Base-by-base conservation (phyloP, 228 moss, liverwort and hornwort genomes). In the Sphagnum magellanicum region DNA sequence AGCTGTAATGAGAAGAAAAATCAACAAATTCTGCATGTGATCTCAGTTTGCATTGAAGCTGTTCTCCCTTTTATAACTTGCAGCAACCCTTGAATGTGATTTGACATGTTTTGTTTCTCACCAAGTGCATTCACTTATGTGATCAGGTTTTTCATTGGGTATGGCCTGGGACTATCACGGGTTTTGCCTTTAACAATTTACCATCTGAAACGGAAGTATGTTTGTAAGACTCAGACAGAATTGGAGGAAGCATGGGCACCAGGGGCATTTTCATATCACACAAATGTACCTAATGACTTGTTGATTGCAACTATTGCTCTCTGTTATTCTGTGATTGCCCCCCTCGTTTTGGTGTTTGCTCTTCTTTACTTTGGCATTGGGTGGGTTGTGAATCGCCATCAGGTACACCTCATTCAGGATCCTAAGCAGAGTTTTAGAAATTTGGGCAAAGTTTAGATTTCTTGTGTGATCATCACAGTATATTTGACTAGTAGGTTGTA, bases 301-400 rank as follows among this genome's bases (percentile, higher is more conserved):
- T 79, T 96, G 14, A 89, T 96, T 46, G 49, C 93, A 51, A 91
- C 89, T 76, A 88, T 96, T 50, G 84, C 93, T 48, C 65, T 87
- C 78, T 74, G 81, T 13, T 96, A 93, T 4, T 53, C 85, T 0
- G 84, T 93, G 68, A 87, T 96, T 49, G 83, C 96, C n/a, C 96
- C 96, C 0, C 51, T 87, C 47, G 83, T 87, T 11, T 76, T 87
- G 14, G 67, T 79, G 0, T 96, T 96, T 55, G 86, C 86, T 4
- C 51, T 93, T 12, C 74, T 86, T 15, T 96, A 96, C 75, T 96
- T 79, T n/a, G 84, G 68, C 66, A 79, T 96, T 4, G 96, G 96
- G 9, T 96, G 89, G 76, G 71, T 96, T 4, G 86, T 96, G 15
- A 74, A 82, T 15, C 89, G 93, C 51, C 89, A 96, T 51, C 96